Conservation (phyloP, 139 green algal species). For the Desmodesmus armatus region DNA sequence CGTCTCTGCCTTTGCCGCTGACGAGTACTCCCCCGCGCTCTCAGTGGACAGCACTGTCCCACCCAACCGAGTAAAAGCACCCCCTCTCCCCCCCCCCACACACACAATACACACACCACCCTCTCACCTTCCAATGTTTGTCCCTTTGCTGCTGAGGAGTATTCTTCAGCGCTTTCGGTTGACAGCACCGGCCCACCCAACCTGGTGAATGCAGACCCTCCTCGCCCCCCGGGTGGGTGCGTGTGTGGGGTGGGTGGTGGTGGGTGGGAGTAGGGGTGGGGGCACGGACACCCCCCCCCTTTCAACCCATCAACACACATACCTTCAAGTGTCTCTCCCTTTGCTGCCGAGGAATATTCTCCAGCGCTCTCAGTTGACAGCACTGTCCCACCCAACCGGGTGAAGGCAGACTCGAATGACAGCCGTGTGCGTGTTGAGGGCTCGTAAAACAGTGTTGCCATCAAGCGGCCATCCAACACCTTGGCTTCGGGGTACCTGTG, state of each 20-base stretch:
- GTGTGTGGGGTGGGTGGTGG: too few relatives aligned
- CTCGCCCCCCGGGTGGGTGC: too few relatives aligned
- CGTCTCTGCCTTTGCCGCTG: conserved; percentile 97
- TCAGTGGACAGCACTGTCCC: conserved; percentile 95
- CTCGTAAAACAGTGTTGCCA: conserved; percentile 99
- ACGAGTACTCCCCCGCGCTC: conserved; percentile 95
- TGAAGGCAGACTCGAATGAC: conserved; percentile 98
- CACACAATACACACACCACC: too few relatives aligned
- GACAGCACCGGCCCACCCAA: conserved; percentile 95
- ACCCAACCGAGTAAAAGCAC: conserved; percentile 77
- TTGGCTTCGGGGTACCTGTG: conserved; percentile 68
- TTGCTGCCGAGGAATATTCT: conserved; percentile 98
- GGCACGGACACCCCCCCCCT: too few relatives aligned
- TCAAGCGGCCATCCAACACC: conserved; percentile 90
- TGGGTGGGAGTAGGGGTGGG: too few relatives aligned
- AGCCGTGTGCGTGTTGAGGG: conserved; percentile 98
- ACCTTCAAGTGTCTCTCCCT: conserved; percentile 98
- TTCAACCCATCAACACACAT: too few relatives aligned
- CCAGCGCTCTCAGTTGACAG: conserved; percentile 96
- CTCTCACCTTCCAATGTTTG: conserved; percentile 93
- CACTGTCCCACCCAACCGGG: conserved; percentile 90
- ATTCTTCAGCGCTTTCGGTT: conserved; percentile 96
- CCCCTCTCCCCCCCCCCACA: too few relatives aligned
- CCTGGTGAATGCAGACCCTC: conserved; percentile 94
- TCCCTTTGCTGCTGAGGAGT: conserved; percentile 97